phyloP scores from a whole-genome alignment of 192 early-diverging fungal genomes.

The Spizellomyces sp. region DNA sequence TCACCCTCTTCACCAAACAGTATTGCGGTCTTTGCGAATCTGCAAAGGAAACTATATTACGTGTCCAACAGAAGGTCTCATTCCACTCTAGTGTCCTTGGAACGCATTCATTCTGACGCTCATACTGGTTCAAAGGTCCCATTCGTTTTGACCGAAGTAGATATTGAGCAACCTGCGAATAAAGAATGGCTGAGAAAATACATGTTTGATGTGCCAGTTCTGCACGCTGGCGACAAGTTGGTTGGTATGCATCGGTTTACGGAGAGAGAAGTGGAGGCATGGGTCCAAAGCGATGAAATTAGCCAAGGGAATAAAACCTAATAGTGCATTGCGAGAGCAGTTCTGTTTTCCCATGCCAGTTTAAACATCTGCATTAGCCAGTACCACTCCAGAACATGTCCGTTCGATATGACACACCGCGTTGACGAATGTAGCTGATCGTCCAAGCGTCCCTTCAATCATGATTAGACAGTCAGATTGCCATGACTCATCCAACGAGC shows the following conservation, averaged over 20 bases:
- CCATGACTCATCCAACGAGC: no score
- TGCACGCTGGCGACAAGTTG: conserved; percentile 39
- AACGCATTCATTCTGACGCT: not conserved
- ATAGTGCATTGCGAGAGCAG: no score
- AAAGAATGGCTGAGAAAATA: conserved; percentile 44
- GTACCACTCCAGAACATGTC: no score
- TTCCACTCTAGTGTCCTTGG: not conserved
- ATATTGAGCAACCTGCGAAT: conserved; percentile 46
- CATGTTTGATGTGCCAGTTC: conserved; percentile 51
- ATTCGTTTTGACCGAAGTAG: conserved; percentile 37
- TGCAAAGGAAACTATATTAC: conserved; percentile 28
- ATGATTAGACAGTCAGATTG: no score
- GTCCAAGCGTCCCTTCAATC: no score
- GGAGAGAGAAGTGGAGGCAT: conserved; percentile 11
- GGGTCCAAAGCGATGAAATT: not conserved
- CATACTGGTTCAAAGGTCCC: conserved; percentile 7
- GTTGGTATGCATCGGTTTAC: conserved; percentile 45
- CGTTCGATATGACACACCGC: no score
- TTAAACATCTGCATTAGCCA: no score
- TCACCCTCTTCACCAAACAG: conserved; percentile 41
- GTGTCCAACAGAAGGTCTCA: conserved; percentile 20
- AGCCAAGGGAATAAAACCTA: no score
- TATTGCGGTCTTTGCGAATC: conserved; percentile 55
- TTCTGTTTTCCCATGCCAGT: no score
- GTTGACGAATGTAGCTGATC: no score